Conservation (phyloP, 2,329 filamentous ascomycete species). For the Myotisia sp. region DNA sequence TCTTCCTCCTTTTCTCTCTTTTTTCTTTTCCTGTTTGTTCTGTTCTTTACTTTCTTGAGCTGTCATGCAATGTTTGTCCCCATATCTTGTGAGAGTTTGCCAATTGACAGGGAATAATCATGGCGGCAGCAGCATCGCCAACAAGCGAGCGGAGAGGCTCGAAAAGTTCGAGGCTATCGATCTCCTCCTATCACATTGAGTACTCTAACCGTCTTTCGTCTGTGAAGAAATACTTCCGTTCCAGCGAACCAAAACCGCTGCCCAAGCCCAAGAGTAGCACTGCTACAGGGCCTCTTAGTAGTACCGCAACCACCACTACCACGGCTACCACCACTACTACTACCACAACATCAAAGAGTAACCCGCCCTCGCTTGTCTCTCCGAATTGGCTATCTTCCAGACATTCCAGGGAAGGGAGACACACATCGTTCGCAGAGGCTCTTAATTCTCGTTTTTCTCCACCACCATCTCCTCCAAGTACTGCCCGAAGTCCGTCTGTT, state of each 20-base stretch:
- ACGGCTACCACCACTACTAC: no score
- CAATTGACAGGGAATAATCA: slow-evolving; percentile 2
- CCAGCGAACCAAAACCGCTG: slow-evolving; percentile 6
- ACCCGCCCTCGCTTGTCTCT: no score
- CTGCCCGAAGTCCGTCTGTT: no score
- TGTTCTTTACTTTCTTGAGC: background rate
- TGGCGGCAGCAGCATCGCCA: slow-evolving; percentile 2
- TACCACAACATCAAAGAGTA: no score
- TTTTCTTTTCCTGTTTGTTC: background rate
- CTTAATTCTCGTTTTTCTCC: no score
- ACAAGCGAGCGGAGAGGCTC: background rate
- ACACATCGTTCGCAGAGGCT: no score
- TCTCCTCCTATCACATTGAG: slow-evolving; percentile 3
- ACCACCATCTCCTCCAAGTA: no score
- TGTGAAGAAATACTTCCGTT: slow-evolving; percentile 12
- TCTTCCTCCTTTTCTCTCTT: background rate
- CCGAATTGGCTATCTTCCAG: no score
- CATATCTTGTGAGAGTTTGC: background rate
- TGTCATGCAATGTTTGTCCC: background rate
- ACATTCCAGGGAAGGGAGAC: no score
- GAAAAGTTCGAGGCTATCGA: slow-evolving; percentile 1
- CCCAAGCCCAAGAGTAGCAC: slow-evolving; percentile 1
- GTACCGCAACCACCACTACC: no score
- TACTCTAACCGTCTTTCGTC: slow-evolving; percentile 11
- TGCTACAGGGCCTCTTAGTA: no score